A percentile compares a stretch with the other conserved stretches of the same genome.
Conservation (phyloP, 768 basidiomycete species). For the Leucocoprinus sp. region DNA sequence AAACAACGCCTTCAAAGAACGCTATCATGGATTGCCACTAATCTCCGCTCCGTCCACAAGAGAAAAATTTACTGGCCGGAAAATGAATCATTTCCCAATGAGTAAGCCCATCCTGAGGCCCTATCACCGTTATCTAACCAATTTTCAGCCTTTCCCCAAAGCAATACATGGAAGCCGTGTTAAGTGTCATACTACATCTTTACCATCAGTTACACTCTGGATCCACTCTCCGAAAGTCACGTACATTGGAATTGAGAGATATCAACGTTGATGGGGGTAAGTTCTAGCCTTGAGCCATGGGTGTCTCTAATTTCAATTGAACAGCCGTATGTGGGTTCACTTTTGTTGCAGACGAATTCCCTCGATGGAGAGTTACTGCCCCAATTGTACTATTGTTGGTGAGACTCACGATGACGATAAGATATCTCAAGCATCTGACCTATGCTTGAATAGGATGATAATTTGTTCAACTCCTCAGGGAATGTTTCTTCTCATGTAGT, state of each 20-base stretch:
- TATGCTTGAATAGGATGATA: background rate
- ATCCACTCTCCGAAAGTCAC: constrained; percentile 11
- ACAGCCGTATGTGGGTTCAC: constrained; percentile 11
- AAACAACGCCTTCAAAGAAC: background rate
- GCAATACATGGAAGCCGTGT: constrained; percentile 14
- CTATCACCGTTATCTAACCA: background rate
- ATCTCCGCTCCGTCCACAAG: constrained; percentile 13
- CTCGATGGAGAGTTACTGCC: background rate
- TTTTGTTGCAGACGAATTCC: constrained; percentile 9
- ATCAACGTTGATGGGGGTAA: constrained; percentile 14
- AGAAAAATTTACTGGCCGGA: constrained; percentile 13
- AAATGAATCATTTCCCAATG: constrained; percentile 8
- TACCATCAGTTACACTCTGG: constrained; percentile 15
- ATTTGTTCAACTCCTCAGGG: constrained; percentile 8
- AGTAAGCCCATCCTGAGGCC: background rate
- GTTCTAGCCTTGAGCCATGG: background rate
- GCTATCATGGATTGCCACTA: background rate
- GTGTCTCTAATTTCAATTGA: background rate
- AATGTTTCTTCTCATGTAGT: constrained; percentile 1
- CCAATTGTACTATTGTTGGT: constrained; percentile 13
- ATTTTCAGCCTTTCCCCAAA: constrained; percentile 5
- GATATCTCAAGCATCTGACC: background rate
- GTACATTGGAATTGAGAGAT: constrained; percentile 13
- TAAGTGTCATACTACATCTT: constrained; percentile 14
- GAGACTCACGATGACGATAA: background rate